These are phyloP conservation scores for Knufia fluminis DNA, from an alignment of 2,329 filamentous ascomycete species.

Conservation along the genomic window DNA sequence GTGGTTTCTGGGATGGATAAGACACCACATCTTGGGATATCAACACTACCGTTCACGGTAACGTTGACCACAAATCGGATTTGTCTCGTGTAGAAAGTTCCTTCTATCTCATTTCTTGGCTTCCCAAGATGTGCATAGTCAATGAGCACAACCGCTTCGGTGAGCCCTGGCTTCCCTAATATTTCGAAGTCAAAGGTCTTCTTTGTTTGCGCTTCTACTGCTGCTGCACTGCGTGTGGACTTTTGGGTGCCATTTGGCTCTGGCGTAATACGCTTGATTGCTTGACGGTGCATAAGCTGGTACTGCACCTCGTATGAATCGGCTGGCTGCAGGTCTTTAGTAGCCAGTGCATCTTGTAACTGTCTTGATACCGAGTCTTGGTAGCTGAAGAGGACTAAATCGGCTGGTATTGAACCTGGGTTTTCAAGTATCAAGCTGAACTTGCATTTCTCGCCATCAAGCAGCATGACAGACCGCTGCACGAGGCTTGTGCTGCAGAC, in stretches of 20 bases:
- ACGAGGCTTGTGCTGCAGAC: slow-evolving; percentile 69
- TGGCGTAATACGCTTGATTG: slow-evolving; percentile 27
- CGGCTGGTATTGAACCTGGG: slow-evolving; percentile 62
- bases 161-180: slow-evolving; percentile 75
- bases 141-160: slow-evolving; percentile 67
- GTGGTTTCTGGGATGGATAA: slow-evolving; percentile 49
- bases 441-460: slow-evolving; percentile 74
- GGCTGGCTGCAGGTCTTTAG: slow-evolving; percentile 65
- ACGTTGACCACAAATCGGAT: slow-evolving; percentile 71
- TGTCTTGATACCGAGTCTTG: slow-evolving; percentile 76
- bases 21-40: slow-evolving; percentile 70
- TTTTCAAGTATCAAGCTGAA: slow-evolving; percentile 79
- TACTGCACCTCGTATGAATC: slow-evolving; percentile 82
- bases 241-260: slow-evolving; percentile 24
- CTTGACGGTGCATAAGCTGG: slow-evolving; percentile 65
- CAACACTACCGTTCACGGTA: slow-evolving; percentile 85
- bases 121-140: slow-evolving; percentile 78
- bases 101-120: slow-evolving; percentile 55
- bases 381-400: slow-evolving; percentile 80
- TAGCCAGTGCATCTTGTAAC: slow-evolving; percentile 63
- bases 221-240: slow-evolving; percentile 26
- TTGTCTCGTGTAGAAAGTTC: slow-evolving; percentile 75
- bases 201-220: slow-evolving; percentile 48
- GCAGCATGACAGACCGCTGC: slow-evolving; percentile 80
- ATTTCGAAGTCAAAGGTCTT: slow-evolving; percentile 74